These are phyloP conservation scores for Mycena haematopus DNA, from an alignment of 768 basidiomycete species.

Conservation along the genomic window DNA sequence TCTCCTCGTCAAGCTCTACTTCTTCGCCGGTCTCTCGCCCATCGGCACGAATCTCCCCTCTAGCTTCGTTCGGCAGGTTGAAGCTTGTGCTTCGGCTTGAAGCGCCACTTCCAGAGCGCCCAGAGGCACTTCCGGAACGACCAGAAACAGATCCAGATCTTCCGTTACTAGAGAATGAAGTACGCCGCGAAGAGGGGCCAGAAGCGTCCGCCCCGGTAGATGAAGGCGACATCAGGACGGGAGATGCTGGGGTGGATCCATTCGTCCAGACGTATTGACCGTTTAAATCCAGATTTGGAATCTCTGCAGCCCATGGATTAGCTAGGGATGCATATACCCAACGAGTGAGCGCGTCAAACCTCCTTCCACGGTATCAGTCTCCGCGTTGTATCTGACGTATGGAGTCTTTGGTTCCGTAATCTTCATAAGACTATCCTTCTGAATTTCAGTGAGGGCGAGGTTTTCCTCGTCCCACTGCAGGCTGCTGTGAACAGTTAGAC, in stretches of 20 bases:
- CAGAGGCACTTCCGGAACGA: conserved; percentile 58
- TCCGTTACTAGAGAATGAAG: conserved; percentile 73
- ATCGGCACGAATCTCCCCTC: conserved; percentile 61
- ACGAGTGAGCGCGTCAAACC: conserved; percentile 52
- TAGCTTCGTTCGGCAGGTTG: conserved; percentile 75
- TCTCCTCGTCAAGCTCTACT: conserved; percentile 77
- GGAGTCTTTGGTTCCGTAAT: conserved; percentile 98
- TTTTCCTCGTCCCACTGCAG: conserved; percentile 97
- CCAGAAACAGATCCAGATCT: conserved; percentile 58
- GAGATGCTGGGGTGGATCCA: conserved; percentile 41
- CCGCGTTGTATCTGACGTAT: conserved; percentile 89
- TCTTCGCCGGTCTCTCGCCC: conserved; percentile 70
- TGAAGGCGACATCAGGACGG: conserved; percentile 50
- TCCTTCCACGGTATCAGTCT: conserved; percentile 84
- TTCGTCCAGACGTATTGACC: conserved; percentile 44
- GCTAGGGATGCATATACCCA: not conserved
- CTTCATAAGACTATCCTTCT: conserved; percentile 98
- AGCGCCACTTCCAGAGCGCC: conserved; percentile 62
- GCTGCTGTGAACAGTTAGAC: conserved; percentile 48
- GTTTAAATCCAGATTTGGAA: conserved; percentile 77
- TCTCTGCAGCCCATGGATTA: conserved; percentile 56
- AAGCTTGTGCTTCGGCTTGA: conserved; percentile 87
- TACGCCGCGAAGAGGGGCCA: conserved; percentile 73
- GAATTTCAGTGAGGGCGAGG: conserved; percentile 87
- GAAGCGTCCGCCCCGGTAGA: conserved; percentile 68